phyloP scores from a whole-genome alignment of 129 eudicot species.

The Saussurea involucrata region DNA sequence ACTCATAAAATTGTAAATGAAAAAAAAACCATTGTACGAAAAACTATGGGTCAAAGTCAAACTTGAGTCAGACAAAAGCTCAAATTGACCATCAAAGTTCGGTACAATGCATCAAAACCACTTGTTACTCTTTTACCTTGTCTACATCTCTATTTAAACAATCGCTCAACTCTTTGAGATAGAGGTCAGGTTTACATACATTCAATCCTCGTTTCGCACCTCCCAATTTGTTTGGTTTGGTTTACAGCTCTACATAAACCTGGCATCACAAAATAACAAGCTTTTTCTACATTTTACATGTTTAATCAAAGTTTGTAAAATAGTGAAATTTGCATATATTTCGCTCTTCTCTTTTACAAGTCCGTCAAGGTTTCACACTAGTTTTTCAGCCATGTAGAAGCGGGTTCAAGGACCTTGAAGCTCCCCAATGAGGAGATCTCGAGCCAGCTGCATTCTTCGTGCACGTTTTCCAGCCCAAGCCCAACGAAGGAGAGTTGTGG shows the following conservation, averaged over 20 bases:
- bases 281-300: background rate
- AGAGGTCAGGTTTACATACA: too few species aligned
- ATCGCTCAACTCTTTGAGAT: too few species aligned
- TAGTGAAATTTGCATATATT: background rate
- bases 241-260: background rate
- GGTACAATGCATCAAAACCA: too few species aligned
- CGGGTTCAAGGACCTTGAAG: conserved; percentile 62
- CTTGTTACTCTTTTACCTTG: background rate
- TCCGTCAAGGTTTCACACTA: conserved; percentile 44
- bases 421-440: conserved; percentile 64
- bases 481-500: conserved; percentile 12
- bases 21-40: too few species aligned
- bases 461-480: conserved; percentile 20
- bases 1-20: too few species aligned
- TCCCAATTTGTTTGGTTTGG: background rate
- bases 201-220: background rate
- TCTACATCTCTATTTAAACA: background rate
- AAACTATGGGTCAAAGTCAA: too few species aligned
- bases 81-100: too few species aligned
- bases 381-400: conserved; percentile 69
- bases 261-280: background rate
- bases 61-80: too few species aligned
- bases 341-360: background rate
- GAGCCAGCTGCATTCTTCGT: conserved; percentile 52
- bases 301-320: background rate